Evolutionary conservation across 23 red algal genomes (phyloP), one percentile per base, ranked within the genome.

Genomic region (Gracilaria gracilis): DNA sequence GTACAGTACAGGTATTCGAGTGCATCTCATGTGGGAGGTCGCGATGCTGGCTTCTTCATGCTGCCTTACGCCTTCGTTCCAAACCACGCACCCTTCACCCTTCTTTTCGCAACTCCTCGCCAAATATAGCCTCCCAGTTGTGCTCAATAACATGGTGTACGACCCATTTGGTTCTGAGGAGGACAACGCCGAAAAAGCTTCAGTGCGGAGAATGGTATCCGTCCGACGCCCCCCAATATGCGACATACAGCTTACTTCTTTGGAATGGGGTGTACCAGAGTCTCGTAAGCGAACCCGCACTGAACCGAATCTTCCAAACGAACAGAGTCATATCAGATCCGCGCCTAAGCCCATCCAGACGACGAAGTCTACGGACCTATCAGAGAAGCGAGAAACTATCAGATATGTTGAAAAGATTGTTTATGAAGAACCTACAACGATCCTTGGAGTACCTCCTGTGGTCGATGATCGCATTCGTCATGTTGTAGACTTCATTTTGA

Each of bases 391-490:
- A 0, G 75, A 69, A 49, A 53, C 46, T 27, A 46, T 72, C 51
- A 75, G 75, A 42, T 53, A 69, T 35, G 88, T 91, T 57, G 88
- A 91, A 47, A 91, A 91, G 38, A 34, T 72, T 58, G 75, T 91
- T 28, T 27, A 40, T 50, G 49, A 4, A 15, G 76, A 82, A 34
- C 88, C 88, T 8, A 67, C 29, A 15, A 91, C 88, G 4, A 82
- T 91, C 19, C 25, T 91, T 25, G 88, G 88, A 16, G 65, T 83
- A 0, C 75, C 88, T 37, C 88, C 88, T 23, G 48, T 91, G 31
- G 79, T 96, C 17, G 94, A 96, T 59, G 94, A 96, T 77, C 87
- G 94, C 25, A 82, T 96, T 66, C 81, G 81, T 21, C 61, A 86
- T 17, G 44, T 96, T 48, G 82, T 86, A 6, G 62, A 87, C 15